Evolutionary conservation across 164 flowering plant species (phyloP).

Genomic region (Vitis rupestris): DNA sequence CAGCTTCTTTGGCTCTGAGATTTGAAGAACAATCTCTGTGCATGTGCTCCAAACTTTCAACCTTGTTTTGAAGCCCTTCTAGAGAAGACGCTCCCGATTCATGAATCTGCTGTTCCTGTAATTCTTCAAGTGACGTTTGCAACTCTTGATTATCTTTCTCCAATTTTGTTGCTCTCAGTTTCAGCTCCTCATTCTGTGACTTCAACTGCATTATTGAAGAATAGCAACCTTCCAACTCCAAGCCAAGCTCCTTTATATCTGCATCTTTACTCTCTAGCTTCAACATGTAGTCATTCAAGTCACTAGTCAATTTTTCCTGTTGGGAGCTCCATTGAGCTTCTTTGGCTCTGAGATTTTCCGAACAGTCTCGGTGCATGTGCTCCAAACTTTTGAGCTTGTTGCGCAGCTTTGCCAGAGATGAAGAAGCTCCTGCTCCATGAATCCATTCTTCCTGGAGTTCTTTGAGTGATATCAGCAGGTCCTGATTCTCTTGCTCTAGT

Average conservation of each 20-base stretch:
- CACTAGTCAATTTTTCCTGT: slow-evolving; percentile 19
- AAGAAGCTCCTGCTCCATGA: slow-evolving; percentile 24
- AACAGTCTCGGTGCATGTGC: slow-evolving; percentile 28
- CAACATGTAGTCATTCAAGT: slow-evolving; percentile 19
- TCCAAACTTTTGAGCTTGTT: slow-evolving; percentile 36
- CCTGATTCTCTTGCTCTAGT: slow-evolving; percentile 35
- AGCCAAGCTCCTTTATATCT: slow-evolving; percentile 16
- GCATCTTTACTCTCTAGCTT: slow-evolving; percentile 22
- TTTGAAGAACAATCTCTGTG: no score
- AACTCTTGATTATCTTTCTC: slow-evolving; percentile 39
- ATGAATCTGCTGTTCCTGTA: slow-evolving; percentile 38
- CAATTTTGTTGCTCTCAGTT: slow-evolving; percentile 13
- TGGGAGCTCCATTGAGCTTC: slow-evolving; percentile 37
- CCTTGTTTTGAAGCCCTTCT: slow-evolving; percentile 30
- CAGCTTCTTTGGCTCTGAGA: slow-evolving; percentile 29
- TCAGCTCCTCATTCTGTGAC: slow-evolving; percentile 33
- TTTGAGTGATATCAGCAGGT: slow-evolving; percentile 27
- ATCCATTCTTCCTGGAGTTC: slow-evolving; percentile 41
- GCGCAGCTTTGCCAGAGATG: slow-evolving; percentile 32
- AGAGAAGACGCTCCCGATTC: slow-evolving; percentile 25
- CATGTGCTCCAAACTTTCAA: slow-evolving; percentile 31
- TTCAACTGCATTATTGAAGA: slow-evolving; percentile 35
- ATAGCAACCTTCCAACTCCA: slow-evolving; percentile 36
- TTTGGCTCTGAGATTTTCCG: slow-evolving; percentile 25
- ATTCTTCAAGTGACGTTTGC: slow-evolving; percentile 28